Percentiles rank a stretch among this genome's conserved stretches.
Evolutionary conservation across 352 stramenopile genomes (phyloP).

Genomic region (Pythium brassicae): DNA sequence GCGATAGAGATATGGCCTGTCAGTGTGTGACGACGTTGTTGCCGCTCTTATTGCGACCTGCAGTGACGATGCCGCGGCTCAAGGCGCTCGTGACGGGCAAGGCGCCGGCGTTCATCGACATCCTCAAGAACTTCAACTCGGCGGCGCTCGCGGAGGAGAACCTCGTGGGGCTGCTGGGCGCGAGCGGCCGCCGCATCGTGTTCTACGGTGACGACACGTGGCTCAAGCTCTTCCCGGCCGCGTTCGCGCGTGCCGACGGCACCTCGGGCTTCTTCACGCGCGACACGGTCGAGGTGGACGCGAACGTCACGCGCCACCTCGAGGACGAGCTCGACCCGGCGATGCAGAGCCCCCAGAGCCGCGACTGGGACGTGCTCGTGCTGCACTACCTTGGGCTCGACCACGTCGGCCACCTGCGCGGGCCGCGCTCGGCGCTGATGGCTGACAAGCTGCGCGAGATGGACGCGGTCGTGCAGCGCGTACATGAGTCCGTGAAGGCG

Average conservation of each 20-base stretch:
- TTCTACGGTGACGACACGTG: slow-evolving; percentile 91
- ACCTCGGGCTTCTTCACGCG: slow-evolving; percentile 88
- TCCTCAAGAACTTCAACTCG: slow-evolving; percentile 90
- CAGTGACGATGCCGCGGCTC: slow-evolving; percentile 85
- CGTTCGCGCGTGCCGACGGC: slow-evolving; percentile 67
- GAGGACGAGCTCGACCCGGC: slow-evolving; percentile 75
- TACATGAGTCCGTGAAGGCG: slow-evolving; percentile 50
- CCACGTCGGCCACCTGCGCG: slow-evolving; percentile 79
- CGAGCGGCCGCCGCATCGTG: slow-evolving; percentile 53
- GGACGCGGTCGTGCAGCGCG: slow-evolving; percentile 59
- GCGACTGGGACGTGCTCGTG: slow-evolving; percentile 82
- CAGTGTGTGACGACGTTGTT: no score
- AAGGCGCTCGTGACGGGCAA: slow-evolving; percentile 86
- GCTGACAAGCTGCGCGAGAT: slow-evolving; percentile 80
- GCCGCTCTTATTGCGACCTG: no score
- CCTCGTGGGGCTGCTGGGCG: slow-evolving; percentile 49
- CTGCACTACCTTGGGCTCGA: slow-evolving; percentile 87
- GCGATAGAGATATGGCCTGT: no score
- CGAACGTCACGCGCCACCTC: slow-evolving; percentile 84
- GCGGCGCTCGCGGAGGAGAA: slow-evolving; percentile 74
- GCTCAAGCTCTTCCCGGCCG: slow-evolving; percentile 80
- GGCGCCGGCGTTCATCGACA: slow-evolving; percentile 85
- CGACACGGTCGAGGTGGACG: slow-evolving; percentile 83
- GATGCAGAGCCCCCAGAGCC: slow-evolving; percentile 55
- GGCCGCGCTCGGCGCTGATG: slow-evolving; percentile 77